Conservation (phyloP, 345 rosid species). For the Excoecaria cochinchinensis region DNA sequence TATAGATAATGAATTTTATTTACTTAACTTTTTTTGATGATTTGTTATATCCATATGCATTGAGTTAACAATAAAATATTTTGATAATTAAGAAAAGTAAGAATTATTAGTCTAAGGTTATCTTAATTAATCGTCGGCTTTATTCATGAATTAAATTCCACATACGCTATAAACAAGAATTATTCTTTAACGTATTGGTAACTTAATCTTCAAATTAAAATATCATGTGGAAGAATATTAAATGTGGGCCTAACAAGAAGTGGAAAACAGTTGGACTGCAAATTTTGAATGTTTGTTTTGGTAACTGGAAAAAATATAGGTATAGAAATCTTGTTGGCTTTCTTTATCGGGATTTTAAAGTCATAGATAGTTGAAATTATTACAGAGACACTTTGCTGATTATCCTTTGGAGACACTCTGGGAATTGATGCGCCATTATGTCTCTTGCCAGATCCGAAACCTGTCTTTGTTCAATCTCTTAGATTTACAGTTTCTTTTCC, state of each 20-base stretch:
- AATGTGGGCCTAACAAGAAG: background rate
- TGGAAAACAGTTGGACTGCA: slow-evolving; percentile 13
- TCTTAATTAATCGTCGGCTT: no score
- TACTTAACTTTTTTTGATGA: no score
- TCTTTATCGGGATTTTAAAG: slow-evolving; percentile 6
- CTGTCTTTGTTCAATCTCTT: background rate
- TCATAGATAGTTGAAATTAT: no score
- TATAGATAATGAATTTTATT: no score
- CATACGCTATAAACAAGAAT: no score
- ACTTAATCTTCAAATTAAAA: background rate
- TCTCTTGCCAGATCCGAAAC: slow-evolving; percentile 6
- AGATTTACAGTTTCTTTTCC: background rate
- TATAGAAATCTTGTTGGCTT: background rate
- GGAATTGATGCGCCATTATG: slow-evolving; percentile 2
- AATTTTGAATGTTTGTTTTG: slow-evolving; percentile 13
- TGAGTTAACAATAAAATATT: no score
- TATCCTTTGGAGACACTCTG: slow-evolving; percentile 10
- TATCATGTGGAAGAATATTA: background rate
- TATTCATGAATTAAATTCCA: no score
- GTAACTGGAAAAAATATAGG: background rate
- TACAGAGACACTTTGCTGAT: background rate
- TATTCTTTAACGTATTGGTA: background rate
- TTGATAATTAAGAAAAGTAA: no score
- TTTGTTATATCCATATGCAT: no score
- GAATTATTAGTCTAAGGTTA: no score